Percentiles rank a stretch among this genome's conserved stretches.
Conservation (phyloP, 345 rosid genomes). For the Linum tenue region DNA sequence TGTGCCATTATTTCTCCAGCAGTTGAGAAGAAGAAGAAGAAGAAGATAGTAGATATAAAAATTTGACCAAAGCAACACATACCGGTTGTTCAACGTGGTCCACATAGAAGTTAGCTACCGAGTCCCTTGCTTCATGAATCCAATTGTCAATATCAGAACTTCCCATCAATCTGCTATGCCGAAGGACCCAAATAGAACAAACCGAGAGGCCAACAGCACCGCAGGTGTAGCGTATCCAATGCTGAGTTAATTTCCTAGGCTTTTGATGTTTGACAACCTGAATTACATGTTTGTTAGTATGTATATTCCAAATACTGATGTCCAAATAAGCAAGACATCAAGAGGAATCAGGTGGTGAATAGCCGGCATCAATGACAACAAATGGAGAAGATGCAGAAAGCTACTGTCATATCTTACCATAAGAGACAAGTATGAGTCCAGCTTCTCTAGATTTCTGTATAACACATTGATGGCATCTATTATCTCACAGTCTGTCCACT, state of each 20-base stretch:
- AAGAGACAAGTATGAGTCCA: slow-evolving; percentile 52
- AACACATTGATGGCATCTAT: slow-evolving; percentile 55
- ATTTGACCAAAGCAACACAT: slow-evolving; percentile 20
- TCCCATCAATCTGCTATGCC: slow-evolving; percentile 84
- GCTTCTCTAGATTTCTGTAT: slow-evolving; percentile 54
- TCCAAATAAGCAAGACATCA: slow-evolving; percentile 1
- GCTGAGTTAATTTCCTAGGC: slow-evolving; percentile 54
- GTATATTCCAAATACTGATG: slow-evolving; percentile 4
- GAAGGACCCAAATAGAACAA: slow-evolving; percentile 73
- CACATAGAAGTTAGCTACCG: slow-evolving; percentile 53
- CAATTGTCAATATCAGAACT: slow-evolving; percentile 87
- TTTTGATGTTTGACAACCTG: slow-evolving; percentile 73
- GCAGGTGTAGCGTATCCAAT: slow-evolving; percentile 73
- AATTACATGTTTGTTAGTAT: slow-evolving; percentile 2
- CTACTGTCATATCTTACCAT: slow-evolving; percentile 35
- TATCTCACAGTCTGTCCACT: slow-evolving; percentile 70
- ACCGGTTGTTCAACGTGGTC: slow-evolving; percentile 98
- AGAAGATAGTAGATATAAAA: no score
- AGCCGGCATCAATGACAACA: neutral
- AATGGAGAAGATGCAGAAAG: neutral
- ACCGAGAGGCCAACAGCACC: slow-evolving; percentile 75
- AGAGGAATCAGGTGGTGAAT: neutral
- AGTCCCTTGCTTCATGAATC: slow-evolving; percentile 71
- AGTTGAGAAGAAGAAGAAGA: no score
- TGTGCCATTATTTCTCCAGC: no score